These are phyloP conservation scores for Colletotrichum liaoningense DNA, from an alignment of 2,329 filamentous ascomycete species.

Conservation along the genomic window DNA sequence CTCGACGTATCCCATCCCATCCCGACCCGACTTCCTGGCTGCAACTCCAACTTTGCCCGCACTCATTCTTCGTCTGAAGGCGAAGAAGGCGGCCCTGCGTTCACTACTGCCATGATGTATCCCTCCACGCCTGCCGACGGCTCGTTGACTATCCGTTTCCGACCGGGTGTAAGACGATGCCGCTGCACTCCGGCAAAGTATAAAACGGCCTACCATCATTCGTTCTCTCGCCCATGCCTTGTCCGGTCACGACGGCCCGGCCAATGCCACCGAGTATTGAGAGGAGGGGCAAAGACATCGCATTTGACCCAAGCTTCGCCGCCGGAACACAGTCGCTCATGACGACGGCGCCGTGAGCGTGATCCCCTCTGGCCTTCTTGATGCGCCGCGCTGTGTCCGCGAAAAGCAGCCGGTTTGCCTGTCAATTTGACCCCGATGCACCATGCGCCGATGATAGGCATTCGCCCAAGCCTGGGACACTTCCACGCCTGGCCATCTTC, in stretches of 20 bases:
- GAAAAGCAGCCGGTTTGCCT: background rate
- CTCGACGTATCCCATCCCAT: background rate
- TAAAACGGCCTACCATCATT: background rate
- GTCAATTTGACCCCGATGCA: background rate
- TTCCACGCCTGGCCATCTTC: no score
- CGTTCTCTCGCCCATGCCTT: background rate
- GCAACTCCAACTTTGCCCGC: background rate
- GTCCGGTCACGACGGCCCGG: no score
- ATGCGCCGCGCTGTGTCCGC: background rate
- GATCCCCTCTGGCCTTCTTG: background rate
- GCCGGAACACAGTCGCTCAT: background rate
- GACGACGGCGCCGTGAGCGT: background rate
- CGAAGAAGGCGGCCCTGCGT: background rate
- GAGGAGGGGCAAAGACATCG: background rate
- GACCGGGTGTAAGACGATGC: background rate
- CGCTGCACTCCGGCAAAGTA: background rate
- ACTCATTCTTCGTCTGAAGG: conserved; percentile 7
- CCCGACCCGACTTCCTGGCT: background rate
- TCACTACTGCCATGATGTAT: background rate
- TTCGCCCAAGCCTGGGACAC: background rate
- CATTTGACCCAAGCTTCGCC: background rate
- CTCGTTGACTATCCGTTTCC: conserved; percentile 2
- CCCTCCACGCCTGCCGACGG: background rate
- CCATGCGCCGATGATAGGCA: no score
- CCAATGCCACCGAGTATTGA: background rate